phyloP scores from a whole-genome alignment of 2,329 filamentous ascomycete genomes.

The Aspergillus sp. region DNA sequence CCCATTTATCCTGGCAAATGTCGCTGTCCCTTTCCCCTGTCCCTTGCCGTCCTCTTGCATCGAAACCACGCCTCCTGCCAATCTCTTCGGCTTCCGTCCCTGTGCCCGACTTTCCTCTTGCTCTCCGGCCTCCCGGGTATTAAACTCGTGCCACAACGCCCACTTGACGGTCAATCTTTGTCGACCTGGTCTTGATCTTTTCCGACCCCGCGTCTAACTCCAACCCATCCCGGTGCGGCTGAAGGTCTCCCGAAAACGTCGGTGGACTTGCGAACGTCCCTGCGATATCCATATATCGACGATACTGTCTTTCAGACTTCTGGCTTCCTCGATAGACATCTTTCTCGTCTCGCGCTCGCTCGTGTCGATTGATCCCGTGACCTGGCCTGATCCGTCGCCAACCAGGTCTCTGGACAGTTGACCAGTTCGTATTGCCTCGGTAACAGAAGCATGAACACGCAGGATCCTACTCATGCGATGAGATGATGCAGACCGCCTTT shows the following conservation, averaged over 20 bases:
- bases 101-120: not conserved
- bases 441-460: slow-evolving; percentile 27
- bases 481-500: slow-evolving; percentile 35
- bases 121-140: not conserved
- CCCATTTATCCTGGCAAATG: slow-evolving; percentile 9
- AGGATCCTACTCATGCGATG: slow-evolving; percentile 23
- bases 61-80: not conserved
- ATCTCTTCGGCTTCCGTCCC: slow-evolving; percentile 3
- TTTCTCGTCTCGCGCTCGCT: not conserved
- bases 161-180: not conserved
- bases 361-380: not conserved
- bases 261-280: no score
- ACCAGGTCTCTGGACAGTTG: slow-evolving; percentile 6
- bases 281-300: not conserved
- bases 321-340: not conserved
- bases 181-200: not conserved
- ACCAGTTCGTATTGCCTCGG: slow-evolving; percentile 8
- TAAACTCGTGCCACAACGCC: not conserved
- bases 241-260: not conserved
- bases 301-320: not conserved
- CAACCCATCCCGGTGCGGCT: not conserved
- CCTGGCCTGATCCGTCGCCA: no score
- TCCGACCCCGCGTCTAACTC: not conserved
- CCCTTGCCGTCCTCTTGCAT: not conserved
- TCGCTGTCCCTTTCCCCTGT: slow-evolving; percentile 4